These are phyloP conservation scores for Fusarium aywerte DNA, from an alignment of 2,329 filamentous ascomycete genomes.

Conservation along the genomic window DNA sequence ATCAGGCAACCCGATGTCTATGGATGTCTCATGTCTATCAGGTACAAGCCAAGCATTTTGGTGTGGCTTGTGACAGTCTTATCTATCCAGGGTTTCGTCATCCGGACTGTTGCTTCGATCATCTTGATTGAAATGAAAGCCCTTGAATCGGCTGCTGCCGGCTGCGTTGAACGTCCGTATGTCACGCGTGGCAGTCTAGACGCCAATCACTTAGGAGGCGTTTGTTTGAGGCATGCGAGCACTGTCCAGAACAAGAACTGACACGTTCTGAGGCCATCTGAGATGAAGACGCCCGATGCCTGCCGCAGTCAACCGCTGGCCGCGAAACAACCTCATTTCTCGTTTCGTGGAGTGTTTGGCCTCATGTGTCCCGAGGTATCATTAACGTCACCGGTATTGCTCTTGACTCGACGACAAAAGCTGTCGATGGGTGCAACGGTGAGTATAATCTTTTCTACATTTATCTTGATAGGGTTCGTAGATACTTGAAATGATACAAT, in stretches of 20 bases:
- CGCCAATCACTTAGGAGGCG: constrained; percentile 35
- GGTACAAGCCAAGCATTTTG: constrained; percentile 10
- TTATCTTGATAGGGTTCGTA: not conserved
- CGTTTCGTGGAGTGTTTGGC: not conserved
- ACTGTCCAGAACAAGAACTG: not conserved
- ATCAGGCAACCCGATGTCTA: constrained; percentile 26
- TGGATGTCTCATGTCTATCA: constrained; percentile 11
- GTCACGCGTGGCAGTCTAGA: constrained; percentile 12
- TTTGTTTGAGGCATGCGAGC: constrained; percentile 2
- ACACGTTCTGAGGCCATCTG: not conserved
- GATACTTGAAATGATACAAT: not conserved
- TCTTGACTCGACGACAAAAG: not conserved
- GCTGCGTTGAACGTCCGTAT: not conserved
- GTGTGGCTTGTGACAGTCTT: constrained; percentile 11
- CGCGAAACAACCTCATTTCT: not conserved
- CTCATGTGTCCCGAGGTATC: not conserved
- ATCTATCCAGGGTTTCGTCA: not conserved
- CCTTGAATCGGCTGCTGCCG: not conserved
- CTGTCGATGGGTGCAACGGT: not conserved
- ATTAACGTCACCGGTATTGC: not conserved
- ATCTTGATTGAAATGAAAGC: not conserved
- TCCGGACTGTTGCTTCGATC: not conserved
- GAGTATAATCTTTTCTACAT: not conserved
- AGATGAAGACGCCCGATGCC: not conserved
- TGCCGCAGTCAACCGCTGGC: not conserved